Percentiles rank a stretch among this genome's conserved stretches.
Evolutionary conservation across 805 yeast genomes (phyloP).

Genomic region (Candida chauliodis): DNA sequence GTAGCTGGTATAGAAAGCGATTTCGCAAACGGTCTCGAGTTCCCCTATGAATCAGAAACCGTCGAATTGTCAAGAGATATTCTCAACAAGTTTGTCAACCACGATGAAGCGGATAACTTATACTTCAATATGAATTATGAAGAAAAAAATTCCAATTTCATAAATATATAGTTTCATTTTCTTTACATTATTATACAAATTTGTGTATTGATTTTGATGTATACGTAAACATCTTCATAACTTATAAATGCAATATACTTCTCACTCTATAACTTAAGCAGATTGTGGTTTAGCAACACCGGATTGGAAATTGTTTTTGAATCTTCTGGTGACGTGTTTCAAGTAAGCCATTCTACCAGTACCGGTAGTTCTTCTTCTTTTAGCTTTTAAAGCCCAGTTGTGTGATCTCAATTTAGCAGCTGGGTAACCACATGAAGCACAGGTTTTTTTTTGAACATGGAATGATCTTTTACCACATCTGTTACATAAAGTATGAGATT

Average conservation of each 20-base stretch:
- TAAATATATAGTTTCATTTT: neutral
- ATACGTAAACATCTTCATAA: slow-evolving; percentile 9
- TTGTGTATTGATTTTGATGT: slow-evolving; percentile 10
- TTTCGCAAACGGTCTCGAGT: slow-evolving; percentile 57
- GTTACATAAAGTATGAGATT: slow-evolving; percentile 98
- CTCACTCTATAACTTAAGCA: slow-evolving; percentile 40
- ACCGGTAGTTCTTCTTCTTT: slow-evolving; percentile 99
- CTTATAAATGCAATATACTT: neutral
- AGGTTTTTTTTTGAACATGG: slow-evolving; percentile 99
- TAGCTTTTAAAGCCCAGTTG: slow-evolving; percentile 99
- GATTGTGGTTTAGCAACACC: slow-evolving; percentile 69
- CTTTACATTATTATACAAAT: slow-evolving; percentile 9
- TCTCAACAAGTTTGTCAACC: slow-evolving; percentile 62
- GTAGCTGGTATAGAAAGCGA: slow-evolving; percentile 39
- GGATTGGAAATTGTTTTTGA: slow-evolving; percentile 98
- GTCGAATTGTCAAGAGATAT: slow-evolving; percentile 70
- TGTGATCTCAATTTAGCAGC: slow-evolving; percentile 96
- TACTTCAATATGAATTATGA: slow-evolving; percentile 61
- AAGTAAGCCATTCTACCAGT: slow-evolving; percentile 99
- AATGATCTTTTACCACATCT: slow-evolving; percentile 98
- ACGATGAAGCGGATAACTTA: slow-evolving; percentile 76
- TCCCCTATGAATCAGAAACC: slow-evolving; percentile 57
- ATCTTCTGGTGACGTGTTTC: slow-evolving; percentile 95
- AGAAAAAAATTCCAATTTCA: slow-evolving; percentile 7
- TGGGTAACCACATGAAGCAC: slow-evolving; percentile 99